Conservation (phyloP, 2,329 filamentous ascomycete genomes). For the Aspergillus candidus region DNA sequence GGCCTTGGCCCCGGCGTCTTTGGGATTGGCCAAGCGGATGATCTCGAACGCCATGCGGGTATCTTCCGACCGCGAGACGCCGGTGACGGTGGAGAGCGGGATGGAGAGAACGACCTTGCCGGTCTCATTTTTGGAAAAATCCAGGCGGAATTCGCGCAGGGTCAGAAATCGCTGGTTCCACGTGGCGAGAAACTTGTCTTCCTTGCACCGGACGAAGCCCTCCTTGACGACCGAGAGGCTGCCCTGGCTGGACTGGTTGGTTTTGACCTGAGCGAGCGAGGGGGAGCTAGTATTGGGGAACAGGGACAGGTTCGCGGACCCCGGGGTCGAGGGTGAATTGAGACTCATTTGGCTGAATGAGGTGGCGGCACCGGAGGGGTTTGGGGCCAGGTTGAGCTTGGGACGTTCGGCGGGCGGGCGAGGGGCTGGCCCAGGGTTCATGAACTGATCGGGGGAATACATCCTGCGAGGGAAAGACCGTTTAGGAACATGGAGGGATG, state of each 20-base stretch:
- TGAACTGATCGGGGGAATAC: constrained; percentile 66
- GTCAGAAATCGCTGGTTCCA: constrained; percentile 92
- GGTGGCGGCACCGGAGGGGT: constrained; percentile 64
- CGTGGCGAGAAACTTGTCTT: constrained; percentile 70
- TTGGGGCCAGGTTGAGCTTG: constrained; percentile 68
- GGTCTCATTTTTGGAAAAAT: constrained; percentile 88
- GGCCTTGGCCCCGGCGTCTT: constrained; percentile 58
- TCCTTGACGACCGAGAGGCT: constrained; percentile 70
- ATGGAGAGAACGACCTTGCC: constrained; percentile 84
- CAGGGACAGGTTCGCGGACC: constrained; percentile 48
- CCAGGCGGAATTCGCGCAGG: constrained; percentile 83
- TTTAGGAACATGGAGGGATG: not conserved
- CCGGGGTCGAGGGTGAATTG: constrained; percentile 56
- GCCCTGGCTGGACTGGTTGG: constrained; percentile 57
- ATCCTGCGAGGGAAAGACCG: constrained; percentile 27
- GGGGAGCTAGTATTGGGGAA: constrained; percentile 67
- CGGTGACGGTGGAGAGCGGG: constrained; percentile 77
- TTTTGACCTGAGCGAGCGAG: constrained; percentile 56
- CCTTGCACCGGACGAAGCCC: constrained; percentile 58
- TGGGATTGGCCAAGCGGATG: constrained; percentile 58
- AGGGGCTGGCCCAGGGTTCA: constrained; percentile 94
- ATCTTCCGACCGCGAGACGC: constrained; percentile 84
- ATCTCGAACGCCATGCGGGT: constrained; percentile 93
- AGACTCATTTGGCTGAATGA: constrained; percentile 64
- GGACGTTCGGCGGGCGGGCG: constrained; percentile 80